Conservation (phyloP, 805 yeast genomes). For the Ogataea neopini region DNA sequence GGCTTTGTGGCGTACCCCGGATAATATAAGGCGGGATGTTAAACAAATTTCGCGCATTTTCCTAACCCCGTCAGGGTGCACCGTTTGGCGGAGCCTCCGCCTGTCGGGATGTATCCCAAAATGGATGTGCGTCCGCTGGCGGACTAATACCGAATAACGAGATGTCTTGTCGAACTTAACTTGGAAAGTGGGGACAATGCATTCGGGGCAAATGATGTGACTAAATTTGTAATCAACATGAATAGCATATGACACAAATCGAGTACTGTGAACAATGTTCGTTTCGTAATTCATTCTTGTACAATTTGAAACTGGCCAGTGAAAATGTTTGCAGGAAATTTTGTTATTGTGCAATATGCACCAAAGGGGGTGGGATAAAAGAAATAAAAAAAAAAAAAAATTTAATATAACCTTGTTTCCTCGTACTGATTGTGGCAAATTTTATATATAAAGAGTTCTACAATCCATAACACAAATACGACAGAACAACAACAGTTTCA, state of each 20-base stretch:
- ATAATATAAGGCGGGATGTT: background rate
- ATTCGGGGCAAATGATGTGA: background rate
- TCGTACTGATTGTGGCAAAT: background rate
- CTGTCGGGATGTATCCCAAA: background rate
- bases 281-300: background rate
- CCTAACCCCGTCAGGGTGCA: background rate
- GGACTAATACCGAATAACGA: background rate
- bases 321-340: conserved; percentile 1
- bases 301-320: background rate
- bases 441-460: background rate
- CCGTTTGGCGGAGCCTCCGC: background rate
- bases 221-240: background rate
- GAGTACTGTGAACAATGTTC: too few species aligned
- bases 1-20: conserved; percentile 2
- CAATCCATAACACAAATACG: background rate
- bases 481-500: background rate
- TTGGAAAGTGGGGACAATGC: background rate
- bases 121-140: background rate
- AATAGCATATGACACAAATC: too few species aligned
- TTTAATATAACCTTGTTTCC: background rate
- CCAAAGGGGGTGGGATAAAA: background rate
- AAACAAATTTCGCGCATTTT: background rate
- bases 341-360: background rate
- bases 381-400: background rate
- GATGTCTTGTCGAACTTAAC: background rate